Conservation (phyloP, 257 asterid genomes). For the Solanum gandarillasii region DNA sequence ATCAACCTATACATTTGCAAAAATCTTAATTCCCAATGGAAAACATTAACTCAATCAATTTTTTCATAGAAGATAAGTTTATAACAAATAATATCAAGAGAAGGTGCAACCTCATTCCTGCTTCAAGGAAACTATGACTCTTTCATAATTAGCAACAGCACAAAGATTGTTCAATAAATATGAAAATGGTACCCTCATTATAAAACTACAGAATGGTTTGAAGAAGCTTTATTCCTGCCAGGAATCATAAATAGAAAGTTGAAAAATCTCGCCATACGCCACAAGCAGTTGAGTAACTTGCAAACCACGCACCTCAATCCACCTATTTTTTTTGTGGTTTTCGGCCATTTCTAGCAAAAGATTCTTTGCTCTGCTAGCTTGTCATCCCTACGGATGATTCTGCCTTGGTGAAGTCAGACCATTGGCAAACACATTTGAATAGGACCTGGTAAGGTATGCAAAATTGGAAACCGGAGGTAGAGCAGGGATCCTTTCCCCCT, state of each 20-base stretch:
- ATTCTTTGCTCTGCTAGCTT: neutral
- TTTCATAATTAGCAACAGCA: neutral
- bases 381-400: neutral
- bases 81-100: neutral
- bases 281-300: neutral
- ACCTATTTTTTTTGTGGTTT: neutral
- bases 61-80: neutral
- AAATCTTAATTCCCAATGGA: neutral
- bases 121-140: neutral
- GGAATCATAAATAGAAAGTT: neutral
- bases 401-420: constrained; percentile 49
- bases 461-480: constrained; percentile 74
- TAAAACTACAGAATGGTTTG: neutral
- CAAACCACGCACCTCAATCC: neutral
- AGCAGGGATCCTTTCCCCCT: constrained; percentile 69
- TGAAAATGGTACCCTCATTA: neutral
- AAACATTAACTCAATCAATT: neutral
- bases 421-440: constrained; percentile 68
- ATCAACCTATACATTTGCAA: neutral
- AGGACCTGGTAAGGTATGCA: constrained; percentile 67
- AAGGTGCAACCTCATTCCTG: neutral
- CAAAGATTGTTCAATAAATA: neutral
- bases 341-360: neutral
- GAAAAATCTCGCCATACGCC: neutral
- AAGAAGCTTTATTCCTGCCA: neutral